Evolutionary conservation across 495 filamentous ascomycete genomes (phyloP).

Genomic region (Penicillium steckii): DNA sequence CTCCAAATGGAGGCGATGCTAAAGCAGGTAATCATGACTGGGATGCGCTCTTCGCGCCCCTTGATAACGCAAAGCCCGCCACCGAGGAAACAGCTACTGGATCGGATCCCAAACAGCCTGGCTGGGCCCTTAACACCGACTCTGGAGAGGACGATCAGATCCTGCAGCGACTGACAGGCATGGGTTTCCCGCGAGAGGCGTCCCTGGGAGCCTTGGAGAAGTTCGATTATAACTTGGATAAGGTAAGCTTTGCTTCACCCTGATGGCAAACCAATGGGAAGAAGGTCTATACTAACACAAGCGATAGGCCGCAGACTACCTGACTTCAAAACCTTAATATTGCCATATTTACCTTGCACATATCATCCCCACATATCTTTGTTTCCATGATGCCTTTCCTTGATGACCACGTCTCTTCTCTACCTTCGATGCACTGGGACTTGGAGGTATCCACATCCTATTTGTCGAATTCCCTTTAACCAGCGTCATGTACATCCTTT

Average conservation of each 20-base stretch:
- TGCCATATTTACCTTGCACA: slow-evolving; percentile 6
- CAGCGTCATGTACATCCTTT: slow-evolving; percentile 28
- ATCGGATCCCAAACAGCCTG: slow-evolving; percentile 44
- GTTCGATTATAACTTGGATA: slow-evolving; percentile 92
- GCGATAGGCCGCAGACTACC: slow-evolving; percentile 41
- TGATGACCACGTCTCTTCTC: slow-evolving; percentile 12
- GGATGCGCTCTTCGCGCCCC: slow-evolving; percentile 88
- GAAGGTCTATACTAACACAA: slow-evolving; percentile 8
- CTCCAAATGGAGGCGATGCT: slow-evolving; percentile 28
- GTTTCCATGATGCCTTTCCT: slow-evolving; percentile 8
- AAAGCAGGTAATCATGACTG: slow-evolving; percentile 66
- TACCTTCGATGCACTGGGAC: background rate
- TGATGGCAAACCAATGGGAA: background rate
- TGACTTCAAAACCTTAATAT: slow-evolving; percentile 36
- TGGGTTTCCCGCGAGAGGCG: slow-evolving; percentile 82
- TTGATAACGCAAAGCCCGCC: slow-evolving; percentile 57
- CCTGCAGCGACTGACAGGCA: slow-evolving; percentile 81
- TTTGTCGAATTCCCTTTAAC: slow-evolving; percentile 2
- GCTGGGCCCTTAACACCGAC: slow-evolving; percentile 69
- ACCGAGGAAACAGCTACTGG: slow-evolving; percentile 24
- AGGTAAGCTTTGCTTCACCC: slow-evolving; percentile 58
- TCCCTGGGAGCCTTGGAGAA: slow-evolving; percentile 87
- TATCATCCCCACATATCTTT: slow-evolving; percentile 5
- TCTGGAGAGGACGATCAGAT: slow-evolving; percentile 88
- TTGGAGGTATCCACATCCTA: background rate